A percentile compares a stretch with the other conserved stretches of the same genome.
Evolutionary conservation across 306 rosid genomes (phyloP).

Genomic region (Boehmeria nivea): DNA sequence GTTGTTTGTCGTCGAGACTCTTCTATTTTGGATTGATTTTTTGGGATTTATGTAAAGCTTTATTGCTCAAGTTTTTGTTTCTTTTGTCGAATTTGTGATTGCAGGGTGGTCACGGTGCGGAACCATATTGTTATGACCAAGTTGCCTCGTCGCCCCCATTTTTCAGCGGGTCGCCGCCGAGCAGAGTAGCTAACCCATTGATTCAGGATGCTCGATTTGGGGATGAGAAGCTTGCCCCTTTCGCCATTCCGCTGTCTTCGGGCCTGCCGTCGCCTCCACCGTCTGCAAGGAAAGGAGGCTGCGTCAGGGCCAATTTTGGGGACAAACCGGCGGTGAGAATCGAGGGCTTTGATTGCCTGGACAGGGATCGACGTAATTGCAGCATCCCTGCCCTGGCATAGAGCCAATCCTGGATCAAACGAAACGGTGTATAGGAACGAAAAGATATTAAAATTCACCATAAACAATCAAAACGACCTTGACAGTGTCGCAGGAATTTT

Average conservation of each 20-base stretch:
- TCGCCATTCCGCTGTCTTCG: conserved; percentile 26
- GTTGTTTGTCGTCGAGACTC: not conserved
- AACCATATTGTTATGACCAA: too few species aligned
- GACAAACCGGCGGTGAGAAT: conserved; percentile 73
- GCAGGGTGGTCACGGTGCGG: conserved; percentile 61
- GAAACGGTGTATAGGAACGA: conserved; percentile 22
- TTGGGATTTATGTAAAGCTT: not conserved
- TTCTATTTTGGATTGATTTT: not conserved
- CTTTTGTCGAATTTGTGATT: not conserved
- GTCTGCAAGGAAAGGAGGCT: conserved; percentile 67
- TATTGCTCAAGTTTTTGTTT: not conserved
- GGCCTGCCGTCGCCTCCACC: conserved; percentile 47
- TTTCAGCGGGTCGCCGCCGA: conserved; percentile 95
- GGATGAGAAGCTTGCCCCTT: conserved; percentile 49
- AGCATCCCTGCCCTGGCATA: conserved; percentile 90
- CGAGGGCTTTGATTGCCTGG: conserved; percentile 93
- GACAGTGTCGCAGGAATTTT: too few species aligned
- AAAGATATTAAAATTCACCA: conserved; percentile 4
- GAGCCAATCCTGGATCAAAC: conserved; percentile 18
- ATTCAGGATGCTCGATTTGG: conserved; percentile 88
- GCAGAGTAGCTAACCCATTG: conserved; percentile 92
- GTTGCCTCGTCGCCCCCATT: conserved; percentile 80
- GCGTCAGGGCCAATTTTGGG: conserved; percentile 61
- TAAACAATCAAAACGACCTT: conserved; percentile 16
- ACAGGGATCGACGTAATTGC: conserved; percentile 77